Evolutionary conservation across 179 eudicot species (phyloP).

Genomic region (Patellifolia procumbens): DNA sequence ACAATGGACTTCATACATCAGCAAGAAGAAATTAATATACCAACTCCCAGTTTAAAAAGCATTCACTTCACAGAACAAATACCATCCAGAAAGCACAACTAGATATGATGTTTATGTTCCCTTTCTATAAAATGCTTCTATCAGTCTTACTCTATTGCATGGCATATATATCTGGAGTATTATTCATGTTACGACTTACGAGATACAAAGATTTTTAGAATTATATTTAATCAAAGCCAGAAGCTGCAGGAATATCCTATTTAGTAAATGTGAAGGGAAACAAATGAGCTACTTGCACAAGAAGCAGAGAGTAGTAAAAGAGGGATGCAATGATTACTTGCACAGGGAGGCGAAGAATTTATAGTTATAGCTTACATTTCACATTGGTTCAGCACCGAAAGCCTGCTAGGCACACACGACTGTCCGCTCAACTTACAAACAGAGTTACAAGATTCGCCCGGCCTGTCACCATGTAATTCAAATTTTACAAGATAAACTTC

Average conservation of each 20-base stretch:
- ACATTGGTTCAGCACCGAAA: constrained; percentile 73
- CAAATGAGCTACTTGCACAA: not conserved
- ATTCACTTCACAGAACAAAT: not conserved
- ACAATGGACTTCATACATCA: not conserved
- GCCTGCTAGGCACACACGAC: constrained; percentile 86
- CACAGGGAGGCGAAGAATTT: not conserved
- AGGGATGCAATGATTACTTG: not conserved
- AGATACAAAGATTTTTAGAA: not conserved
- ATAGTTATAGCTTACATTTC: constrained; percentile 59
- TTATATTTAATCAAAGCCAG: too few species aligned
- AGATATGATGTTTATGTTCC: too few species aligned
- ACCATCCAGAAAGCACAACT: not conserved
- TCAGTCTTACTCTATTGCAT: not conserved
- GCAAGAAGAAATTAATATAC: not conserved
- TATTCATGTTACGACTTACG: too few species aligned
- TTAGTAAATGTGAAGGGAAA: not conserved
- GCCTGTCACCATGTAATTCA: constrained; percentile 49
- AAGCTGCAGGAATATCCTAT: not conserved
- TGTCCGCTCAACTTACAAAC: constrained; percentile 77
- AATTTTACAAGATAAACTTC: constrained; percentile 15
- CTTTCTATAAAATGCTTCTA: too few species aligned
- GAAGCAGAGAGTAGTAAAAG: not conserved
- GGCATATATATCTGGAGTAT: not conserved
- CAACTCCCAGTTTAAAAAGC: too few species aligned
- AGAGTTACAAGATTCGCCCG: constrained; percentile 89